A percentile compares a stretch with the other conserved stretches of the same genome.
These are phyloP conservation scores for Tylopilus plumbeoviolaceoides DNA, from an alignment of 768 basidiomycete species.

Conservation along the genomic window DNA sequence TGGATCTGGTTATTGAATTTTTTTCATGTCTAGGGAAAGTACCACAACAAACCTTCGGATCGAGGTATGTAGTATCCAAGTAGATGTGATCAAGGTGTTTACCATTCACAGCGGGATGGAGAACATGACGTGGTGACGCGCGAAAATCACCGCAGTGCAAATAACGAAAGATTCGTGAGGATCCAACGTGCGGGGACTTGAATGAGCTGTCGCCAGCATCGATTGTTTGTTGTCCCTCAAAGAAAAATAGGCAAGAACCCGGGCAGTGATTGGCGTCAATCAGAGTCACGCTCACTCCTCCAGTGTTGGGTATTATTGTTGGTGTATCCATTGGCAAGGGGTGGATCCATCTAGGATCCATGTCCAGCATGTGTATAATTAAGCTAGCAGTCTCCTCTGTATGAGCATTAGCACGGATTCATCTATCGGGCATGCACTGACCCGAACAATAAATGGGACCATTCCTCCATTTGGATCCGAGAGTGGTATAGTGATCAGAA, in stretches of 20 bases:
- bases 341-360: constrained; percentile 86
- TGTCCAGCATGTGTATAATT: constrained; percentile 86
- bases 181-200: constrained; percentile 68
- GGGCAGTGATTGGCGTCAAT: constrained; percentile 99
- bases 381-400: constrained; percentile 82
- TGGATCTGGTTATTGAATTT: constrained; percentile 1
- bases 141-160: constrained; percentile 95
- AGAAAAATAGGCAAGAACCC: constrained; percentile 90
- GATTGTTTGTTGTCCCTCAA: constrained; percentile 86
- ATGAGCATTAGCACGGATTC: neutral
- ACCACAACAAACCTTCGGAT: constrained; percentile 61
- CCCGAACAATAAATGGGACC: constrained; percentile 95
- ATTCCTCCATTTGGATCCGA: constrained; percentile 81
- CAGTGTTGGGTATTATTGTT: constrained; percentile 72
- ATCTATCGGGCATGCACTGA: constrained; percentile 11
- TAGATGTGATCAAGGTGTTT: constrained; percentile 86
- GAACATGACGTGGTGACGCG: constrained; percentile 82
- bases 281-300: constrained; percentile 84
- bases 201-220: constrained; percentile 83
- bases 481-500: constrained; percentile 93
- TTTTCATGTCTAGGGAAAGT: neutral
- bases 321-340: constrained; percentile 79
- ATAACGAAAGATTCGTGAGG: constrained; percentile 71
- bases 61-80: constrained; percentile 93
- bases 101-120: constrained; percentile 79